Evolutionary conservation across 768 basidiomycete species (phyloP), one percentile per base, ranked within the genome.

Genomic region (Suillus discolor): DNA sequence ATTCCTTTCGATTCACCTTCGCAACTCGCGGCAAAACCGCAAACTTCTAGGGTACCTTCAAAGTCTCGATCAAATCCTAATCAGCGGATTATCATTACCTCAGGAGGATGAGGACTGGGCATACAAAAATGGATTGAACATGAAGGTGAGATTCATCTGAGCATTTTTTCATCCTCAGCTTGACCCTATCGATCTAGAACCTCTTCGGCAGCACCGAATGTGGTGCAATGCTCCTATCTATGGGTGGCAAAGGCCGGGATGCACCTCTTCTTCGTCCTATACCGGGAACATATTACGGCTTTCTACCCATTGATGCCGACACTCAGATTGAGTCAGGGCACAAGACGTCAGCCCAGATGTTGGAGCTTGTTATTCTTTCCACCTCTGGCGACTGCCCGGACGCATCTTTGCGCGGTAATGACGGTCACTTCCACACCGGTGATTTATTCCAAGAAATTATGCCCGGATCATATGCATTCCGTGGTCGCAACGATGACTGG

Each of bases 131-230:
- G 88, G 87, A 25, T 81, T 94, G 68, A 86, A 81, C 69, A 76
- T 93, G 63, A 85, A 79, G 73, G 90, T 90, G 75, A 71, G 76
- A 47, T 34, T 2, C 23, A 20, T 61, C 41, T 13, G 18, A 60
- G 39, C 9, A 28, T 6, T 12, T 60, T n/a, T 72, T 69, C 69
- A 62, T 65, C 65, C 62, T 65, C 69, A 34, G 60, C 16, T 61
- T 44, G 28, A 62, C 44, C 45, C 62, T 70, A 45, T 57, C 70
- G 25, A 7, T 38, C 36, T 42, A 91, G 88, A 93, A 92, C 73
- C 80, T 91, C 20, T 93, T 93, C 72, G 92, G 92, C 20, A 91
- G 86, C 75, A 94, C 92, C 2, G 92, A 94, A 80, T 85, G 89
- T 66, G 91, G 90, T 49, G 88, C 85, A 1, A 90, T 90, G 82